Evolutionary conservation across 345 rosid genomes (phyloP), one percentile per base, ranked within the genome.

Genomic region (Brassica nigra): DNA sequence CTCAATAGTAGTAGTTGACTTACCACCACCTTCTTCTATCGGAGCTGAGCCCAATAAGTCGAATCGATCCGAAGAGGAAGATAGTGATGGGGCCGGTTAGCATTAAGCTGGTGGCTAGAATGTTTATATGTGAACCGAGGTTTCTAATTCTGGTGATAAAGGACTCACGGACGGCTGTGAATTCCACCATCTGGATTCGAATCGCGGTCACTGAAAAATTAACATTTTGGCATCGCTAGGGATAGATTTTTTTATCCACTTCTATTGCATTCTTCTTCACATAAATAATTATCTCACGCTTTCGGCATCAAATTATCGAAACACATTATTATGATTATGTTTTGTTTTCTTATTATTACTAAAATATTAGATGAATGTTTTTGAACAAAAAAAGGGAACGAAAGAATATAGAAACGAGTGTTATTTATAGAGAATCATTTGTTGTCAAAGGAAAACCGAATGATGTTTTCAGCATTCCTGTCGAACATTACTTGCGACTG

Each of bases 401-500:
- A 75, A 49, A 80, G 31, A 49, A 33, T 12, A 61, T 75, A 10
- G 44, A 66, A 76, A 67, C 36, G 63, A 29, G 18, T 10, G 70
- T 74, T 67, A 6, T 23, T 23, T 12, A 30, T 15, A 33, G 31
- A 63, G 54, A 61, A 66, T 52, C 28, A 29, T 62, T 52, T 61
- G 18, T 71, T 76, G 74, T 66, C 52, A 80, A 54, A 1, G 61
- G 18, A 52, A 52, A 7, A 74, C 29, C 3, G 6, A 62, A 30
- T 6, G 66, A 55, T 47, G 0, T 23, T 12, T 81, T 62, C 74
- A 86, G 76, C 88, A 85, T 69, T 86, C 86, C 80, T 86, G 85
- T 14, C 85, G 79, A 73, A 87, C 89, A 69, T 91, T 88, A 58
- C 88, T 87, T 2, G 96, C 96, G 42, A 89, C 93, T 11, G 90